These are phyloP conservation scores for Dictyostelium firmibasis DNA, from an alignment of 78 protist genomes.

Conservation along the genomic window DNA sequence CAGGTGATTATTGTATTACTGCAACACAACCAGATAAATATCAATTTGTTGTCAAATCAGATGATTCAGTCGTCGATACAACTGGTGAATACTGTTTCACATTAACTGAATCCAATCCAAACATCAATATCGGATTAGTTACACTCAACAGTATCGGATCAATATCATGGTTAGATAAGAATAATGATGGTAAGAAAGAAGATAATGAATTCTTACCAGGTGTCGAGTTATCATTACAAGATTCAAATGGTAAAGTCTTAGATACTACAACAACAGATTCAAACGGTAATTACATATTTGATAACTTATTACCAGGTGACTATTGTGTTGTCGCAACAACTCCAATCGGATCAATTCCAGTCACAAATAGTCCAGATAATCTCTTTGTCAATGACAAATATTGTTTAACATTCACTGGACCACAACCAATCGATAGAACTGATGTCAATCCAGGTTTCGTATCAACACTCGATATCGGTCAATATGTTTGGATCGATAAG, in stretches of 20 bases:
- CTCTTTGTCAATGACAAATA: no score
- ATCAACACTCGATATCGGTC: not conserved
- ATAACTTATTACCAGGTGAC: no score
- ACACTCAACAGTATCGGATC: not conserved
- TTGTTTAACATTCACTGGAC: no score
- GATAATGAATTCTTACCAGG: not conserved
- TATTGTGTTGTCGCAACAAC: no score
- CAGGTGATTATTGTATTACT: not conserved
- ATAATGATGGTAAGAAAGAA: not conserved
- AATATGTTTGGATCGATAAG: not conserved
- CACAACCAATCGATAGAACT: no score
- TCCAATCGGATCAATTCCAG: no score
- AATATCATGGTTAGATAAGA: not conserved
- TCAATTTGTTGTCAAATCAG: no score
- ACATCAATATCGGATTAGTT: not conserved
- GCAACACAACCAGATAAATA: not conserved
- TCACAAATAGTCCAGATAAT: no score
- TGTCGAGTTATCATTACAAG: not conserved
- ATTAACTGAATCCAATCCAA: not conserved
- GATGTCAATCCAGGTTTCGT: conserved; percentile 27
- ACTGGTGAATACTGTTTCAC: not conserved
- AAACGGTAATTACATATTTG: no score
- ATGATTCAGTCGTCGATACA: not conserved
- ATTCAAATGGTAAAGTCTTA: not conserved
- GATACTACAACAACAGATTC: not conserved